Conservation (phyloP, 2,329 filamentous ascomycete genomes). For the Trematosphaeria pertusa region DNA sequence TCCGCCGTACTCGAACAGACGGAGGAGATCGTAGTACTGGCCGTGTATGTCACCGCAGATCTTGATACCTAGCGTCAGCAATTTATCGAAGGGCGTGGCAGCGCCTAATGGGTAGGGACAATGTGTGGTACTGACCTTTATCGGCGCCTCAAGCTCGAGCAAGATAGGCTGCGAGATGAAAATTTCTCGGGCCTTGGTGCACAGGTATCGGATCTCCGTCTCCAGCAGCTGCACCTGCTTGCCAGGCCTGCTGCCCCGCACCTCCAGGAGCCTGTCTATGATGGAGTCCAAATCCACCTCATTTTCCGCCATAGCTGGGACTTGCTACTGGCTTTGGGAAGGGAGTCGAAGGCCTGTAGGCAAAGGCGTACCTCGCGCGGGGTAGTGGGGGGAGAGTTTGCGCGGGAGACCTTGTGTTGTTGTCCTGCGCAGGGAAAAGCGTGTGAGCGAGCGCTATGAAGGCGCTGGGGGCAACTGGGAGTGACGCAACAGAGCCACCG, state of each 20-base stretch:
- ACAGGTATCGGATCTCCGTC: constrained; percentile 94
- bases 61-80: constrained; percentile 57
- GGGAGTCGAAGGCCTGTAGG: constrained; percentile 27
- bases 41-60: constrained; percentile 99
- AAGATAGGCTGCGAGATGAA: constrained; percentile 99
- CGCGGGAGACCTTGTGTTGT: constrained; percentile 31
- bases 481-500: constrained; percentile 21
- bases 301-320: constrained; percentile 73
- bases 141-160: constrained; percentile 95
- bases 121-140: constrained; percentile 86
- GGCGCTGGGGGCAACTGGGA: constrained; percentile 13
- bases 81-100: constrained; percentile 5
- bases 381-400: constrained; percentile 28
- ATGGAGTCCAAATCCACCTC: constrained; percentile 99
- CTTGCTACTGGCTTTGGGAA: constrained; percentile 41
- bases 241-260: constrained; percentile 94
- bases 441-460: constrained; percentile 29
- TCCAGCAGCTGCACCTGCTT: constrained; percentile 98
- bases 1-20: constrained; percentile 96
- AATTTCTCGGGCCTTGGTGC: constrained; percentile 98
- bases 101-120: constrained; percentile 1
- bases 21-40: constrained; percentile 97
- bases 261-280: constrained; percentile 97
- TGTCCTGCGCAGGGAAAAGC: constrained; percentile 22
- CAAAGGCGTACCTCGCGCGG: constrained; percentile 46